A percentile compares a stretch with the other conserved stretches of the same genome.
Evolutionary conservation across 805 yeast genomes (phyloP).

Genomic region (Cyberlindnera sargentensis): DNA sequence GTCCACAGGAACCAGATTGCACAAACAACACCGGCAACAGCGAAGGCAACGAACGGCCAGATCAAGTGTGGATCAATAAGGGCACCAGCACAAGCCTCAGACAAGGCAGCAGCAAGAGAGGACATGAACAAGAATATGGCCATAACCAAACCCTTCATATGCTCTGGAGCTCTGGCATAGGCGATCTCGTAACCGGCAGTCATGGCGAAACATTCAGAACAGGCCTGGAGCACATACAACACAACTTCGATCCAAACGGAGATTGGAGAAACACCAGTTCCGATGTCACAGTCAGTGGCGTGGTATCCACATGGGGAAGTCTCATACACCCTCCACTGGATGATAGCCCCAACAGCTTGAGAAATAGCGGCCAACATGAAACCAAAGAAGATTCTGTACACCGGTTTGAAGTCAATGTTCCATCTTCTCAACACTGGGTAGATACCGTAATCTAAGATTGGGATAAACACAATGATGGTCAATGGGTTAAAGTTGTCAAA

Average conservation of each 20-base stretch:
- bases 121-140: slow-evolving; percentile 57
- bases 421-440: slow-evolving; percentile 46
- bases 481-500: slow-evolving; percentile 71
- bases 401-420: slow-evolving; percentile 54
- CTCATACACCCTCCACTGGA: slow-evolving; percentile 61
- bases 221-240: slow-evolving; percentile 64
- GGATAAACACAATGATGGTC: slow-evolving; percentile 71
- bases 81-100: slow-evolving; percentile 64
- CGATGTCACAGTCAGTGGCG: slow-evolving; percentile 45
- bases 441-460: slow-evolving; percentile 54
- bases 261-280: slow-evolving; percentile 28
- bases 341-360: slow-evolving; percentile 25
- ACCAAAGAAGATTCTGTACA: slow-evolving; percentile 65
- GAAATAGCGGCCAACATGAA: slow-evolving; percentile 52
- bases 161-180: slow-evolving; percentile 71
- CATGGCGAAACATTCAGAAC: slow-evolving; percentile 73
- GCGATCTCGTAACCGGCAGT: slow-evolving; percentile 82
- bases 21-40: slow-evolving; percentile 48
- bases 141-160: slow-evolving; percentile 38
- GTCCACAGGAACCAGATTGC: slow-evolving; percentile 47
- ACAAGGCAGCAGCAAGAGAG: slow-evolving; percentile 74
- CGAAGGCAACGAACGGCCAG: slow-evolving; percentile 63
- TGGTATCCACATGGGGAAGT: slow-evolving; percentile 68
- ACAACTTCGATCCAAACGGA: slow-evolving; percentile 63
- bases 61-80: slow-evolving; percentile 62